Conservation (phyloP, 2,329 filamentous ascomycete genomes). For the Xylaria sp. region DNA sequence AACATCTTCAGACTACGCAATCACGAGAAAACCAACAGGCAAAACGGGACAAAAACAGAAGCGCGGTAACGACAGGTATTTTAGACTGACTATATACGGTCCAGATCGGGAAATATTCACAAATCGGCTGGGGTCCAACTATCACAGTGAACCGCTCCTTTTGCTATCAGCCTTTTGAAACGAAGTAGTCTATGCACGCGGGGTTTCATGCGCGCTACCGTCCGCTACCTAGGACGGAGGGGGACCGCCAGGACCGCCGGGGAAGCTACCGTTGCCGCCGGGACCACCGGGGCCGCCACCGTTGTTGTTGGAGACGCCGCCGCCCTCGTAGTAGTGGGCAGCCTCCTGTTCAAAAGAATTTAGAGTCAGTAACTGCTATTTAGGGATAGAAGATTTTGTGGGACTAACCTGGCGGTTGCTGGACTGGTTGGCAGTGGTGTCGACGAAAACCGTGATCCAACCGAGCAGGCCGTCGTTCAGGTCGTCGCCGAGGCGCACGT, state of each 20-base stretch:
- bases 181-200: neutral
- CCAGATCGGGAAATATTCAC: neutral
- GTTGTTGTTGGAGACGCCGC: conserved; percentile 41
- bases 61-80: conserved; percentile 24
- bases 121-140: neutral
- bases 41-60: neutral
- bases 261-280: conserved; percentile 3
- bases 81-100: conserved; percentile 17
- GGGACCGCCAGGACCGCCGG: conserved; percentile 17
- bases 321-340: conserved; percentile 45
- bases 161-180: neutral
- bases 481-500: conserved; percentile 64
- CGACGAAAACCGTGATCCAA: conserved; percentile 62
- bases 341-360: conserved; percentile 16
- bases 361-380: neutral
- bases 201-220: neutral
- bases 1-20: neutral
- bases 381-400: neutral
- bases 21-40: neutral
- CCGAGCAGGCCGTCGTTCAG: conserved; percentile 59
- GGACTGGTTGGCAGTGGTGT: conserved; percentile 49
- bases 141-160: neutral
- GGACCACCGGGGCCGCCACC: conserved; percentile 29
- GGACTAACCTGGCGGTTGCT: conserved; percentile 28
- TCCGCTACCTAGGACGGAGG: conserved; percentile 12